Percentiles rank a stretch among this genome's conserved stretches.
These are phyloP conservation scores for Colletotrichum tamarilloi DNA, from an alignment of 2,329 filamentous ascomycete species.

Conservation along the genomic window DNA sequence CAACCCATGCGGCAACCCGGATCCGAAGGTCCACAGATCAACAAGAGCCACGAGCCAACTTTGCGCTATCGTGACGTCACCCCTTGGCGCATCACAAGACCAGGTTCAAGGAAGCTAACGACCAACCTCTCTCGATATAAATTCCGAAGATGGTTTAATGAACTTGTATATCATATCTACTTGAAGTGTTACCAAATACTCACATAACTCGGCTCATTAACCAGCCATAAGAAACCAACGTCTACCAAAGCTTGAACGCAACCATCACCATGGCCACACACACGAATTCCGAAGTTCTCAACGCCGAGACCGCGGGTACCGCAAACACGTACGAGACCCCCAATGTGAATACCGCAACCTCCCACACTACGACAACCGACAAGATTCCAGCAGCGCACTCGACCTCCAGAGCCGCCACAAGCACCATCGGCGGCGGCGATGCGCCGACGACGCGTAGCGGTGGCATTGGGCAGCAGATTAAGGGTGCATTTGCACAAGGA, in stretches of 20 bases:
- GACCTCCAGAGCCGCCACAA: background rate
- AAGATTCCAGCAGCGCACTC: background rate
- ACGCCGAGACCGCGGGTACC: background rate
- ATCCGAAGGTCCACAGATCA: conserved; percentile 7
- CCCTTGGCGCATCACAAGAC: conserved; percentile 26
- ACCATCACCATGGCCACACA: conserved; percentile 8
- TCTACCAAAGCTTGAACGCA: background rate
- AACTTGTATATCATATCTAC: too few species aligned
- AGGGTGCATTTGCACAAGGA: conserved; percentile 33
- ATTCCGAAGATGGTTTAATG: background rate
- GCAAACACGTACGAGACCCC: conserved; percentile 9
- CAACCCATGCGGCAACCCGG: conserved; percentile 8
- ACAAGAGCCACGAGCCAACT: background rate
- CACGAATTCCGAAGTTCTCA: conserved; percentile 20
- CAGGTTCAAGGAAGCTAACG: conserved; percentile 14
- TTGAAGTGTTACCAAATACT: background rate
- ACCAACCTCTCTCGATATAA: background rate
- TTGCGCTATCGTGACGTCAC: conserved; percentile 35
- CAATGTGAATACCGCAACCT: background rate
- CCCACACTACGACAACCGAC: background rate
- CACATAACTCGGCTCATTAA: background rate
- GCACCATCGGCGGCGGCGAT: conserved; percentile 26
- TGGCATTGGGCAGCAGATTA: conserved; percentile 20
- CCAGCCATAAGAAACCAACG: background rate
- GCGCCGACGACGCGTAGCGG: conserved; percentile 30